Base-by-base conservation (phyloP, 768 basidiomycete species). In the Rhodotorula toruloides region DNA sequence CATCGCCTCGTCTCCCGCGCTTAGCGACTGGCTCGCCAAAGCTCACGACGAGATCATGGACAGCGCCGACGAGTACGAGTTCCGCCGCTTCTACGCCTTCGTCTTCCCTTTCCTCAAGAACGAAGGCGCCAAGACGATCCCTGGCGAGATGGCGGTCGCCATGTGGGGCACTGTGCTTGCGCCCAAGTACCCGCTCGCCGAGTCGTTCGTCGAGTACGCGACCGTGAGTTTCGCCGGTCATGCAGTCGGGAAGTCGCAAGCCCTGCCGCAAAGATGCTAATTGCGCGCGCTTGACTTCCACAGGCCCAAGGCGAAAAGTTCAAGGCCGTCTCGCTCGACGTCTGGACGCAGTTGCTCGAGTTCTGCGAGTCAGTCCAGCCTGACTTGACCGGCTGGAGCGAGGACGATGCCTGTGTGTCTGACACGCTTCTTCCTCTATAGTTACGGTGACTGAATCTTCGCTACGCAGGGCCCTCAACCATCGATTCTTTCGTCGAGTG, bases 331-430 rank as follows among this genome's bases (percentile, higher is more conserved):
- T 91, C 89, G 77, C 88, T 88, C 74, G 90, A 92, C 77, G 78
- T 90, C 14, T 92, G 90, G 90, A 83, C 77, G 12, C 74, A 90
- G 88, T 85, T 87, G 79, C 80, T 85, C 46, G 89, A 90, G 74
- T 91, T 91, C 74, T 87, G 85, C 68, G 80, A 81, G 67, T 83
- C 83, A 4, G 81, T 90, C 31, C 79, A 82, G 21, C 81, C 82
- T 1, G 81, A 82, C 57, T 77, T 91, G 56, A 78, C 82, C 48
- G 83, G 86, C 67, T 91, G 87, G 73, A 87, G 89, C 73, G 80
- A 84, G 21, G 88, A 90, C 61, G 89, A 86, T 61, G 89, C 90
- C 70, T 63, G 83, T 81, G 31, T 43, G 68, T 63, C 34, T 27
- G 2, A 1, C 34, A 6, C 54, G 57, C 29, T 50, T 29, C 48